phyloP scores from a whole-genome alignment of 306 rosid genomes.

The Cucumis cinereus region DNA sequence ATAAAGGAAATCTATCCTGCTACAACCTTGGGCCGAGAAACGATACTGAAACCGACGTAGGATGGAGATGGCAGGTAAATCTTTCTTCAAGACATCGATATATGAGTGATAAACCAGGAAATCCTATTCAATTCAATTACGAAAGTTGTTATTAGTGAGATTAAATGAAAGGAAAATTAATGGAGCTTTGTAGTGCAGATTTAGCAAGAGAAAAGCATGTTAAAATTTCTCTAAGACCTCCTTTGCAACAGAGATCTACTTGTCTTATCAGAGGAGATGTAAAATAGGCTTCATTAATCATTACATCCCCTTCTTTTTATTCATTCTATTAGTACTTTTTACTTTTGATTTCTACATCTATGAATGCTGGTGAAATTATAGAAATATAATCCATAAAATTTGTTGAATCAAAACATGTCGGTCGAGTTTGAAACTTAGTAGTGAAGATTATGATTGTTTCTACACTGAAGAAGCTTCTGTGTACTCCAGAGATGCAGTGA shows the following conservation, averaged over 20 bases:
- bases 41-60: constrained; percentile 22
- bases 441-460: background rate
- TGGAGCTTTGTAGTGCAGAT: background rate
- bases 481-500: constrained; percentile 36
- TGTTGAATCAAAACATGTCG: background rate
- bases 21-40: constrained; percentile 16
- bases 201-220: background rate
- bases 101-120: background rate
- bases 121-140: background rate
- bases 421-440: background rate
- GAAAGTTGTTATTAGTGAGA: background rate
- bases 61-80: constrained; percentile 88
- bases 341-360: background rate
- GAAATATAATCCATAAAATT: background rate
- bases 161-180: background rate
- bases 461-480: constrained; percentile 1
- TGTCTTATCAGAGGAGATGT: background rate
- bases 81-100: background rate
- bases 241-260: background rate
- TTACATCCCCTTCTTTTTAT: background rate
- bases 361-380: background rate
- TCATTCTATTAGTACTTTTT: background rate
- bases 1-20: constrained; percentile 30
- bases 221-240: background rate
- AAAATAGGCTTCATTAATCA: background rate